Percentiles rank a stretch among this genome's conserved stretches.
Conservation (phyloP, 2,329 filamentous ascomycete species). For the Fusarium oligoseptatum region DNA sequence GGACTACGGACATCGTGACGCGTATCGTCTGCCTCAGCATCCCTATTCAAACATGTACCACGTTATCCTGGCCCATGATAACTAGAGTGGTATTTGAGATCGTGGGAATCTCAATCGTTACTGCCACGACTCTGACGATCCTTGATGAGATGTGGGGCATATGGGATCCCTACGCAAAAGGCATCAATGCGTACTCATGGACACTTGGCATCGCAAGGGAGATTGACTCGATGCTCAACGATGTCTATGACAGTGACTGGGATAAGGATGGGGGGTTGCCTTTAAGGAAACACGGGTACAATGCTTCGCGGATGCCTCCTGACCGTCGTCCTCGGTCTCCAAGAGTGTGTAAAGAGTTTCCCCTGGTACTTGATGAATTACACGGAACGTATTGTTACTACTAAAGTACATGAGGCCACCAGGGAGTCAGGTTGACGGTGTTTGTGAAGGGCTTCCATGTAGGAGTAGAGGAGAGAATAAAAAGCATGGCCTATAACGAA, state of each 20-base stretch:
- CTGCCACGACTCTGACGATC: conserved; percentile 32
- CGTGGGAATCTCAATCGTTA: conserved; percentile 9
- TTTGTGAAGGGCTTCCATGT: neutral
- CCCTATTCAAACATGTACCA: conserved; percentile 38
- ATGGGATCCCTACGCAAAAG: conserved; percentile 44
- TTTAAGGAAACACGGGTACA: neutral
- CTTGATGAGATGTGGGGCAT: conserved; percentile 43
- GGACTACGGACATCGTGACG: conserved; percentile 20
- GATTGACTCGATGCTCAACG: conserved; percentile 46
- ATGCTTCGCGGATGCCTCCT: neutral
- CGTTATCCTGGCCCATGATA: conserved; percentile 13
- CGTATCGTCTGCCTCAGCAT: conserved; percentile 22
- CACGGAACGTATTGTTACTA: neutral
- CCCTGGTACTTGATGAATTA: neutral
- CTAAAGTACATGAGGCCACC: neutral
- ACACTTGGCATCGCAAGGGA: conserved; percentile 47
- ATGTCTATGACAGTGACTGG: conserved; percentile 42
- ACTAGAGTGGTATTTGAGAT: neutral
- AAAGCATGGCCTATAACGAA: neutral
- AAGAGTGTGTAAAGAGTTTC: neutral
- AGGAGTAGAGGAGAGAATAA: neutral
- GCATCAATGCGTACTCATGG: conserved; percentile 43
- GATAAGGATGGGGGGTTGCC: neutral
- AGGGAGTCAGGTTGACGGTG: neutral
- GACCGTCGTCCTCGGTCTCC: neutral